Evolutionary conservation across 495 filamentous ascomycete species (phyloP), one percentile per base, ranked within the genome.

Genomic region (Venustampulla echinocandica): DNA sequence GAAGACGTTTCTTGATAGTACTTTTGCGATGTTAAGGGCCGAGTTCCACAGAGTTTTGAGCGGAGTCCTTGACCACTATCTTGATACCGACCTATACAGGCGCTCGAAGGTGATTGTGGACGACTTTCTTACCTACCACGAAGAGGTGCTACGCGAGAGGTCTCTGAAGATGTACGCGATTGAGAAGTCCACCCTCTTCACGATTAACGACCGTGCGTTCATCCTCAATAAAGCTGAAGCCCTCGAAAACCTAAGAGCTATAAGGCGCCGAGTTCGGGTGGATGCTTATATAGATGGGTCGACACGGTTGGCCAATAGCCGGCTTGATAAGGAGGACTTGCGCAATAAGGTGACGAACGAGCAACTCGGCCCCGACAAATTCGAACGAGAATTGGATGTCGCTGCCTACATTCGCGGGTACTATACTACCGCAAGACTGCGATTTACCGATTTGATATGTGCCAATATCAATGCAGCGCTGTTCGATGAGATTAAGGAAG

Each of bases 381-480:
- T 66, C 41, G 60, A 67, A 7, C 55, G 57, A 0, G 74, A 77
- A 42, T 54, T 77, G 1, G 58, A 59, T 10, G 67, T 76, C 9
- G 68, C 68, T 0, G 65, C 69, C 0, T 74, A 71, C 36, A 67
- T 76, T 10, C 53, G 73, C 0, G 74, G 69, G 0, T 76, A 77
- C 49, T 77, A 77, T 35, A 60, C 67, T 17, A 72, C 68, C 2
- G 70, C 73, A 1, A 67, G 67, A 1, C 53, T 64, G 18, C 65
- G 75, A 1, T 75, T 76, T 36, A 61, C 69, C 0, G 75, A 79
- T 51, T 60, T 59, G 14, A 65, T 72, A 0, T 65, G 68, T 2
- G 66, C 70, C 18, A 61, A 63, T 46, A 64, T 76, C 28, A 65
- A 69, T 48, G 64, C 63, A 0, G 62, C 67, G n/a, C 51, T 74